Evolutionary conservation across 1,284 basidiomycete species (phyloP).

Genomic region (Pascua guehoae): DNA sequence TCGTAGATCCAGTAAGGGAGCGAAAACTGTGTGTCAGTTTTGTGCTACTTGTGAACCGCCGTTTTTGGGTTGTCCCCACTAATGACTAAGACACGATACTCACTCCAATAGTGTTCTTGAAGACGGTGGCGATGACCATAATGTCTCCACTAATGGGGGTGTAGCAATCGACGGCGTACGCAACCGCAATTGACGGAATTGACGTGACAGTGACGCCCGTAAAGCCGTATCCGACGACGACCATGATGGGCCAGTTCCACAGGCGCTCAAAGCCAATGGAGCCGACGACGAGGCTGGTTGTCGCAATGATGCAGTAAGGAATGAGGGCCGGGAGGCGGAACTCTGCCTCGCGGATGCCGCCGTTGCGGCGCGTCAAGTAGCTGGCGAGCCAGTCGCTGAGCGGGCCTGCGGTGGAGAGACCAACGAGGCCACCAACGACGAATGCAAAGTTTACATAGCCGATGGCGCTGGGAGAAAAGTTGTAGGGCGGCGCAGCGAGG

Average conservation of each 20-base stretch:
- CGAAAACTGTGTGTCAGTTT: not conserved
- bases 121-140: slow-evolving; percentile 16
- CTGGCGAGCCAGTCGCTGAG: slow-evolving; percentile 13
- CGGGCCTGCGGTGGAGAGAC: slow-evolving; percentile 15
- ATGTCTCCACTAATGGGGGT: slow-evolving; percentile 18
- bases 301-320: slow-evolving; percentile 5
- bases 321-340: slow-evolving; percentile 18
- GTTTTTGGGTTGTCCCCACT: too few species aligned
- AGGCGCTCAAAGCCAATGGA: slow-evolving; percentile 5
- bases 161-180: slow-evolving; percentile 20
- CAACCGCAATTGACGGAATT: slow-evolving; percentile 10
- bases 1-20: slow-evolving; percentile 16
- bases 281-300: slow-evolving; percentile 8
- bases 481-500: slow-evolving; percentile 6
- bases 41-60: too few species aligned
- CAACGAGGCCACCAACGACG: slow-evolving; percentile 15
- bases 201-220: slow-evolving; percentile 13
- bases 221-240: slow-evolving; percentile 10
- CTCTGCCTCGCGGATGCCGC: slow-evolving; percentile 18
- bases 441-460: slow-evolving; percentile 20
- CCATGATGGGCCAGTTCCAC: slow-evolving; percentile 11
- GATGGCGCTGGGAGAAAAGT: slow-evolving; percentile 4
- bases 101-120: slow-evolving; percentile 15
- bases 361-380: slow-evolving; percentile 10
- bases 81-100: too few species aligned